Evolutionary conservation across 129 eudicot genomes (phyloP), one percentile per base, ranked within the genome.

Genomic region (Flaveria sonorensis): DNA sequence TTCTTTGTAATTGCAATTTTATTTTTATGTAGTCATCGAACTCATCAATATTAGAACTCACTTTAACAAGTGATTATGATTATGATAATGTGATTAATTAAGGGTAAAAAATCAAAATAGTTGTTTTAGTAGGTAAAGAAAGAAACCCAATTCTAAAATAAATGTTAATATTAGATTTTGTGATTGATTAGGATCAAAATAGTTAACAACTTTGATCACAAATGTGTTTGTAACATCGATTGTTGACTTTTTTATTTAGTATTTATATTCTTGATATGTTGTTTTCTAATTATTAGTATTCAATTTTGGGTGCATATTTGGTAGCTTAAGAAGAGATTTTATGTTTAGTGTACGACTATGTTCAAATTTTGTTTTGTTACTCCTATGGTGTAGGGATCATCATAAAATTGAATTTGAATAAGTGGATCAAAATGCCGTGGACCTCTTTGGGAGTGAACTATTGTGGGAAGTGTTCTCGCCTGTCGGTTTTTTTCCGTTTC

Each of bases 401-500:
- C 4, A 19, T 52, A 82, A 14, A 55, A 23, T 12, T 2, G 36
- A 79, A 64, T 50, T 79, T 36, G 64, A 73, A 72, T 59, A 77
- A 79, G 16, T 39, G 28, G 32, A 81, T 74, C 85, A 87, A 85
- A 80, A 90, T 90, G 96, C 90, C 90, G 72, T 90, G 96, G 96
- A 87, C 74, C 10, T 77, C 80, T 51, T 48, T 71, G 52, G 82
- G 83, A 78, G 80, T 76, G 24, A 82, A 68, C 71, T 85, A 70
- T 43, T 77, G 81, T 46, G 86, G 78, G 57, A 87, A 85, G 80
- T 84, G 88, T 73, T 76, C 82, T 73, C 89, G 82, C 71, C 77
- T 91, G 76, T 82, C 88, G 51, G 94, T 88, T 26, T 91, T 91
- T 79, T 91, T 86, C 72, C 92, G 92, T 7, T 83, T 91, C 68